Evolutionary conservation across 2,329 filamentous ascomycete species (phyloP), one percentile per base, ranked within the genome.

Genomic region (Fusarium avenaceum): DNA sequence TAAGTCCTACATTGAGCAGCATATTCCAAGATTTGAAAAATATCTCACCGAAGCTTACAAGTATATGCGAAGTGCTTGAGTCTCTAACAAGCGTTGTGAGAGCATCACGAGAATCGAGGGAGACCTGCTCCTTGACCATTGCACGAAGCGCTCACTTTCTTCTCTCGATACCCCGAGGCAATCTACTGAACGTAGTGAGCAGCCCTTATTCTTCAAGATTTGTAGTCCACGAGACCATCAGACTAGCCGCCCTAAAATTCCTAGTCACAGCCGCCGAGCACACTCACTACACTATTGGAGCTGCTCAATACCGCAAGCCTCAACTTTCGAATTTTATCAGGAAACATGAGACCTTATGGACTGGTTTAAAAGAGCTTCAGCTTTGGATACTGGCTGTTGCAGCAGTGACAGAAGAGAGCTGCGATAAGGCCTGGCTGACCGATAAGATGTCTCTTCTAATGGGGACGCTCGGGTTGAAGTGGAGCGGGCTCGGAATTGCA

Each of bases 171-270:
- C 40, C 40, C 3, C 22, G 50, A 24, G 9, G 26, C 15, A 8
- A 32, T 14, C n/a, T 6, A n/a, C 19, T n/a, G 4, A 14, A 43
- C 19, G 14, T 5, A 15, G 5, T 8, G 10, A 11, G 15, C n/a
- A 17, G 2, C 19, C 19, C 35, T 14, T 10, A 24, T 14, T 7
- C 20, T 11, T 6, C 6, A 17, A 14, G 19, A 32, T 28, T 20
- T 19, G 6, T 19, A 28, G 46, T 56, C 8, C 26, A 46, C 33
- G 33, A 58, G 35, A 19, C 35, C 13, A 13, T 58, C n/a, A 38
- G 55, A 13, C 45, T 46, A 26, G 55, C 50, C 9, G 50, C 55
- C 17, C 15, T 57, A 28, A 35, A 28, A 8, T 59, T 59, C 42
- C 42, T 48, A 14, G 56, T 48, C 13, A 48, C 43, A 13, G 28